A percentile compares a stretch with the other conserved stretches of the same genome.
Conservation (phyloP, 2,329 filamentous ascomycete genomes). For the Claviceps sorghi region DNA sequence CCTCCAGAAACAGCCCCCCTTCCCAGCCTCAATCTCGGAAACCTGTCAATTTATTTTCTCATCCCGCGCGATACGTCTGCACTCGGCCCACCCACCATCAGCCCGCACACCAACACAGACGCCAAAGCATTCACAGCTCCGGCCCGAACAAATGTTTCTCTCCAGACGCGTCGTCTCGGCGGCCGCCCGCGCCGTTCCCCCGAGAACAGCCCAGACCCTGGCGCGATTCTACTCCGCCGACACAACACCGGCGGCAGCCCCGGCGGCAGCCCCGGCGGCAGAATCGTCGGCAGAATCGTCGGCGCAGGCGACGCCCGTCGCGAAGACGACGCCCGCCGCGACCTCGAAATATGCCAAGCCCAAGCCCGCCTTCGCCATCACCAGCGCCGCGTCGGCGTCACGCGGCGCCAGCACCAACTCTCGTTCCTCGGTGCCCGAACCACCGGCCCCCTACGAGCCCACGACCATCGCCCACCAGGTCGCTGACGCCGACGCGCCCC, state of each 20-base stretch:
- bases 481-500: conserved; percentile 1
- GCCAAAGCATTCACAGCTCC: not conserved
- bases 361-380: not conserved
- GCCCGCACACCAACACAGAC: not conserved
- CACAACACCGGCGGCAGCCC: conserved; percentile 2
- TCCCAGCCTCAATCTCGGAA: too few relatives aligned
- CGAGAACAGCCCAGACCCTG: conserved; percentile 2
- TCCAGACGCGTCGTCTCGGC: conserved; percentile 12
- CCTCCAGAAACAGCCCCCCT: too few relatives aligned
- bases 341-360: conserved; percentile 1
- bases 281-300: not conserved
- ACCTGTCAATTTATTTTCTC: too few relatives aligned
- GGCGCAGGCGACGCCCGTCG: not conserved
- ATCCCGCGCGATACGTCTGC: too few relatives aligned
- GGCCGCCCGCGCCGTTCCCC: conserved; percentile 8
- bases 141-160: conserved; percentile 13
- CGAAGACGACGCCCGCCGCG: not conserved
- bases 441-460: conserved; percentile 7
- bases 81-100: too few relatives aligned
- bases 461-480: conserved; percentile 8
- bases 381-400: not conserved
- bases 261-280: not conserved
- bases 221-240: conserved; percentile 13
- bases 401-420: not conserved
- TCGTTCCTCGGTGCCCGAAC: not conserved